These are phyloP conservation scores for Phaeosphaeriaceae sp. DNA, from an alignment of 2,329 filamentous ascomycete genomes.

Conservation along the genomic window DNA sequence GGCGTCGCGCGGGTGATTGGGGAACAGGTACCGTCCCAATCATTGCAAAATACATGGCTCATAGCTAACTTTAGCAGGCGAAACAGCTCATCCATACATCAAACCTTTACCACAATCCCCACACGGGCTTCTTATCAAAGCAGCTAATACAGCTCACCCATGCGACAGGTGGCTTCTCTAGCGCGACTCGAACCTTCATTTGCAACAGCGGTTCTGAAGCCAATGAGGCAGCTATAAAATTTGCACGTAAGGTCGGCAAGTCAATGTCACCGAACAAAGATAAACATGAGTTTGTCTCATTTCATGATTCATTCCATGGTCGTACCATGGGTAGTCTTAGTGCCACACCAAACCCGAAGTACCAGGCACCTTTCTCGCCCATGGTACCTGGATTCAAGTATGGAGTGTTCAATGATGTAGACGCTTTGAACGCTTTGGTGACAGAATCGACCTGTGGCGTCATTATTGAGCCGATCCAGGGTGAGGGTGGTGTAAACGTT, in stretches of 20 bases:
- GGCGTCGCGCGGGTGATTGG: conserved; percentile 76
- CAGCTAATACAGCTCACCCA: conserved; percentile 81
- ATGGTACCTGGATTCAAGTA: conserved; percentile 95
- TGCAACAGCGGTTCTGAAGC: conserved; percentile 97
- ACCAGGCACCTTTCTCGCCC: conserved; percentile 91
- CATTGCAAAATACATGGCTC: not conserved
- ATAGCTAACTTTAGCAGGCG: conserved; percentile 42
- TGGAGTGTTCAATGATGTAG: conserved; percentile 83
- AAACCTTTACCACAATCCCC: conserved; percentile 96
- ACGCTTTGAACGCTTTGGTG: conserved; percentile 72
- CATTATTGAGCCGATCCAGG: conserved; percentile 96
- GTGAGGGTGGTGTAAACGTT: conserved; percentile 89
- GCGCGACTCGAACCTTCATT: conserved; percentile 81
- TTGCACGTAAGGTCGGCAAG: conserved; percentile 90
- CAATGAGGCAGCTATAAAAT: conserved; percentile 98
- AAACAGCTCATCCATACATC: conserved; percentile 86
- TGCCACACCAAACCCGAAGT: conserved; percentile 98
- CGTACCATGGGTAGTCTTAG: conserved; percentile 93
- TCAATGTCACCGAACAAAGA: conserved; percentile 69
- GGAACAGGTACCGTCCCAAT: conserved; percentile 68
- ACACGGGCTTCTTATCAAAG: conserved; percentile 89
- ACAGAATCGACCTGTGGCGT: conserved; percentile 90
- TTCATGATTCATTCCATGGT: conserved; percentile 91
- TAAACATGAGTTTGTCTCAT: conserved; percentile 88
- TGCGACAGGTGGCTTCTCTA: conserved; percentile 80